Evolutionary conservation across 1,284 basidiomycete species (phyloP).

Genomic region (Chondrostereum purpureum): DNA sequence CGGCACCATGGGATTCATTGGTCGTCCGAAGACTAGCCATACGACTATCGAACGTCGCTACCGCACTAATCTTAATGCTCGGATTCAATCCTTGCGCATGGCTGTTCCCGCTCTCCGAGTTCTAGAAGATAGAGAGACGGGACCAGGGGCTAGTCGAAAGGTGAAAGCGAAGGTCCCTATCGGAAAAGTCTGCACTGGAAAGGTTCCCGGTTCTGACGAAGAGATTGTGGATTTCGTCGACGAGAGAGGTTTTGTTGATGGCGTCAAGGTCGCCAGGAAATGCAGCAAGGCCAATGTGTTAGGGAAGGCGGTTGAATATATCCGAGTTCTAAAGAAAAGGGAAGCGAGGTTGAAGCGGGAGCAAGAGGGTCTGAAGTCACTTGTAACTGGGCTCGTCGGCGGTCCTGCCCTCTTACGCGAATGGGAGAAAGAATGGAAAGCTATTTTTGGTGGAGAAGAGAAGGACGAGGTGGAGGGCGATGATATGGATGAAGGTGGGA

Average conservation of each 20-base stretch:
- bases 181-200: slow-evolving; percentile 23
- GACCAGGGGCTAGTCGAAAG: slow-evolving; percentile 30
- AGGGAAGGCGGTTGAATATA: slow-evolving; percentile 80
- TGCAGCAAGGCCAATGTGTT: slow-evolving; percentile 80
- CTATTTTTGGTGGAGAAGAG: slow-evolving; percentile 67
- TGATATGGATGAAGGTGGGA: slow-evolving; percentile 40
- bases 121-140: slow-evolving; percentile 38
- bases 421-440: slow-evolving; percentile 71
- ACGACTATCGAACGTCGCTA: slow-evolving; percentile 89
- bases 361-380: slow-evolving; percentile 61
- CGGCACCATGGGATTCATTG: slow-evolving; percentile 21
- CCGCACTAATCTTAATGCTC: slow-evolving; percentile 85
- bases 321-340: slow-evolving; percentile 65
- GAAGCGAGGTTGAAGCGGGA: slow-evolving; percentile 66
- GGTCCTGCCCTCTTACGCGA: slow-evolving; percentile 61
- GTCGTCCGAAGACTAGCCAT: slow-evolving; percentile 79
- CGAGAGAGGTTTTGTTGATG: slow-evolving; percentile 71
- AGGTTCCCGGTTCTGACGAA: slow-evolving; percentile 26
- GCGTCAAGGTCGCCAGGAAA: slow-evolving; percentile 77
- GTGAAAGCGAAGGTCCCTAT: slow-evolving; percentile 41
- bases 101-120: slow-evolving; percentile 80
- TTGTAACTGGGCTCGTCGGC: slow-evolving; percentile 63
- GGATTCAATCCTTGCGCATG: slow-evolving; percentile 76
- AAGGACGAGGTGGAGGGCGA: slow-evolving; percentile 62
- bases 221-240: slow-evolving; percentile 51